Evolutionary conservation across 208 protist genomes (phyloP), one percentile per base, ranked within the genome.

Genomic region (Naegleria lovaniensis): DNA sequence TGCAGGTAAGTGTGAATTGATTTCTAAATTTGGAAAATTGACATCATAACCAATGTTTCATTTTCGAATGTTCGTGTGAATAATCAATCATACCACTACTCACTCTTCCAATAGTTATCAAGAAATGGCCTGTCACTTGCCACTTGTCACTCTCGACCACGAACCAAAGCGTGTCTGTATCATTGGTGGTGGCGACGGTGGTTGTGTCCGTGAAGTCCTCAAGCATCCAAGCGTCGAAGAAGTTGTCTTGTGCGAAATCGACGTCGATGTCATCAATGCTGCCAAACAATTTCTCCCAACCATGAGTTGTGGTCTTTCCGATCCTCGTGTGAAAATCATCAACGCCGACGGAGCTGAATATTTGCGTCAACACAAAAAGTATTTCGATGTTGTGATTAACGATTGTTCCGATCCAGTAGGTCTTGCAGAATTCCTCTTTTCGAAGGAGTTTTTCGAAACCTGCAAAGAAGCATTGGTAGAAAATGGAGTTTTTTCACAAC

Each of bases 401-500:
- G 97, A 98, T 94, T 97, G 96, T 0, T 98, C 97, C 29, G 97
- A 98, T 91, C 97, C 96, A 48, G 95, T 95, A n/a, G 97, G 96
- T 5, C 96, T 89, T 40, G 92, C 91, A n/a, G 33, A 83, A 79
- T 48, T 90, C 0, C 83, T 93, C 22, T 92, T 93, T 41, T n/a
- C 48, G 11, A 94, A 95, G 79, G 95, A 96, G 67, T 97, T 96
- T 92, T 97, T 96, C 91, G 94, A 97, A 85, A 94, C 94, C 33
- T 38, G 83, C 9, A 16, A 58, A 39, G 38, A n/a, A 33, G 83
- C 92, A n/a, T 29, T 93, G 1, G 79, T 55, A 11, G 25, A 92
- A 88, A 84, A 52, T 51, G 90, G 83, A 43, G n/a, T 91, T 79
- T 43, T 83, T 13, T 92, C 40, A 25, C 39, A 58, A 40, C 92